Percentiles rank a stretch among this genome's conserved stretches.
Evolutionary conservation across 192 early-diverging fungal species (phyloP).

Genomic region (Entrophospora sp.): DNA sequence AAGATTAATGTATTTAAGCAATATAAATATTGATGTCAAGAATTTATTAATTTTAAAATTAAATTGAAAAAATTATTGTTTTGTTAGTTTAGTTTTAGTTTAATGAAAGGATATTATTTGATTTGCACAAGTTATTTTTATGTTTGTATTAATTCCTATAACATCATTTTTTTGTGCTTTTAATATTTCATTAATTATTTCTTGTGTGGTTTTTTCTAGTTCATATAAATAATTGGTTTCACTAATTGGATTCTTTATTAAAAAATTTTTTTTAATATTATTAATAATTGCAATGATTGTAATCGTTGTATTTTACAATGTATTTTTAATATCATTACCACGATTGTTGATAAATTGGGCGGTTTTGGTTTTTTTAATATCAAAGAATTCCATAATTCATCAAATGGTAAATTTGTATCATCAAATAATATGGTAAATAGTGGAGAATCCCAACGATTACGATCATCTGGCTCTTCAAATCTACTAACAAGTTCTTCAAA

Average conservation of each 20-base stretch:
- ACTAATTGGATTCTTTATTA: slow-evolving; percentile 65
- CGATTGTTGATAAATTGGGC: slow-evolving; percentile 81
- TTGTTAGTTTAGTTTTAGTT: slow-evolving; percentile 12
- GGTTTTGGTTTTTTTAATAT: slow-evolving; percentile 63
- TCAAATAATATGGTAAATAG: slow-evolving; percentile 81
- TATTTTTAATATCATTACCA: too few relatives aligned
- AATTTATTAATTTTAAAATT: background rate
- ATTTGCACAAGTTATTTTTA: slow-evolving; percentile 48
- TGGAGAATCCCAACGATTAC: slow-evolving; percentile 92
- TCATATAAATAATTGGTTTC: slow-evolving; percentile 90
- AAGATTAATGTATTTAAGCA: slow-evolving; percentile 36
- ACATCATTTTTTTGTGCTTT: slow-evolving; percentile 67
- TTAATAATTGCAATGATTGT: too few relatives aligned
- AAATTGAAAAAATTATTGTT: background rate
- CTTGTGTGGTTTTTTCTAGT: slow-evolving; percentile 73
- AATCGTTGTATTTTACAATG: too few relatives aligned
- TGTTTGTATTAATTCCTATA: slow-evolving; percentile 38
- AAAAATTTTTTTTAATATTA: background rate
- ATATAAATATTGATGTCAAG: slow-evolving; percentile 26
- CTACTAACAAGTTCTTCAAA: slow-evolving; percentile 76
- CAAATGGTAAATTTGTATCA: slow-evolving; percentile 52
- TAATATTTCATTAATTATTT: slow-evolving; percentile 67
- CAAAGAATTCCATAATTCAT: slow-evolving; percentile 68
- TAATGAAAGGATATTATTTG: slow-evolving; percentile 29
- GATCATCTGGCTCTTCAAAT: slow-evolving; percentile 90